Percentiles rank a stretch among this genome's conserved stretches.
These are phyloP conservation scores for Butyriboletus loyo DNA, from an alignment of 768 basidiomycete species.

Conservation along the genomic window DNA sequence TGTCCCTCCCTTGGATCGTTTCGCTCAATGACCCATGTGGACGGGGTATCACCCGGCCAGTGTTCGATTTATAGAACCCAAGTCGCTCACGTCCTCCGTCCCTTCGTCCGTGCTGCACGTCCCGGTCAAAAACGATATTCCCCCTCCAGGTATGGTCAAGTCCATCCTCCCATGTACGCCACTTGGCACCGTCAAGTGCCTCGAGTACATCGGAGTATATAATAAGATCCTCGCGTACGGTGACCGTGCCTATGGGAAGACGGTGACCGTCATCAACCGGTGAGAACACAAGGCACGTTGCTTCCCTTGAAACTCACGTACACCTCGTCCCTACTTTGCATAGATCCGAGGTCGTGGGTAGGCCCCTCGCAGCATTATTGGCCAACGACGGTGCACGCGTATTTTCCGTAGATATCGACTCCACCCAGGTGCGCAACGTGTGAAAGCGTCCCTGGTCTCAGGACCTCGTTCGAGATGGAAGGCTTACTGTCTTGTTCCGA, in stretches of 20 bases:
- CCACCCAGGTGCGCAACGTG: conserved; percentile 61
- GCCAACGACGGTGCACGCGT: conserved; percentile 97
- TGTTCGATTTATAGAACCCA: conserved; percentile 87
- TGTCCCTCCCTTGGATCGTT: neutral
- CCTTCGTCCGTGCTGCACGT: conserved; percentile 30
- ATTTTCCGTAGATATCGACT: conserved; percentile 93
- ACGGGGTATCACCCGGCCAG: conserved; percentile 53
- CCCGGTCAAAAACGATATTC: conserved; percentile 49
- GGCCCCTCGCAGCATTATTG: conserved; percentile 92
- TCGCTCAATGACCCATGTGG: neutral
- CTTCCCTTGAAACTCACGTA: conserved; percentile 1
- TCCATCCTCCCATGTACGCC: conserved; percentile 98
- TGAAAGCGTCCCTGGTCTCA: neutral
- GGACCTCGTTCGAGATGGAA: neutral
- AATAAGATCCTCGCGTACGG: conserved; percentile 91
- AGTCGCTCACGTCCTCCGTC: conserved; percentile 54
- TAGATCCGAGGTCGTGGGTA: conserved; percentile 95
- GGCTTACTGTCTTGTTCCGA: neutral
- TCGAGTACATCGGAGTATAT: conserved; percentile 91
- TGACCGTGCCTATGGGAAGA: conserved; percentile 91
- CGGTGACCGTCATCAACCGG: conserved; percentile 93
- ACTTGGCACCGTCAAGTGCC: conserved; percentile 91
- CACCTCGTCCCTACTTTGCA: neutral
- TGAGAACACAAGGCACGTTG: conserved; percentile 28
- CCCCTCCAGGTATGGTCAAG: conserved; percentile 86